Evolutionary conservation across 495 filamentous ascomycete species (phyloP).

Genomic region (Aspergillus avenaceus): DNA sequence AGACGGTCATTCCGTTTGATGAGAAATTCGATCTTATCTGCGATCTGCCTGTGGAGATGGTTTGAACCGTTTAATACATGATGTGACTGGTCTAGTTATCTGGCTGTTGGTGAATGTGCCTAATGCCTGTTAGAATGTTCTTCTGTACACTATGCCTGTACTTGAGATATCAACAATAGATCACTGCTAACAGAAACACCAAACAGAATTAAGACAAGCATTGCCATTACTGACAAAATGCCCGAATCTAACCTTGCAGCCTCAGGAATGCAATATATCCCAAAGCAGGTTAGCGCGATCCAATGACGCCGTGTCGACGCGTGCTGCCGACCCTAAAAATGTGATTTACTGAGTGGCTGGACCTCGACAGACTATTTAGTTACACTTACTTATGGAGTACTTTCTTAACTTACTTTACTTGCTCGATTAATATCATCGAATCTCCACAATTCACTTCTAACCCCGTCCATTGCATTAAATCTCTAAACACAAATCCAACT

Average conservation of each 20-base stretch:
- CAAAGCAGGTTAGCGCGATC: slow-evolving; percentile 8
- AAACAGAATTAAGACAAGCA: no score
- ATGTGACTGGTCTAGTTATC: no score
- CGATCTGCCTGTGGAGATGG: slow-evolving; percentile 2
- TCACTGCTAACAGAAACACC: no score
- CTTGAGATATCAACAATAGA: no score
- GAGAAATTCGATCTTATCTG: slow-evolving; percentile 12
- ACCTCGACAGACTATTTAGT: no score
- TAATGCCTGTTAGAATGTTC: no score
- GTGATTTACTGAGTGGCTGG: background rate
- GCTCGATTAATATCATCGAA: background rate
- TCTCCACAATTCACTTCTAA: no score
- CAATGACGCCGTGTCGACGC: slow-evolving; percentile 15
- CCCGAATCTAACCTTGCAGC: slow-evolving; percentile 7
- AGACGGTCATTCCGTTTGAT: slow-evolving; percentile 15
- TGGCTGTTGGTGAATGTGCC: no score
- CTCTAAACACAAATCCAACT: no score
- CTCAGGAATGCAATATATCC: slow-evolving; percentile 23
- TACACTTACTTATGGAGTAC: no score
- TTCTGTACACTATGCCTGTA: no score
- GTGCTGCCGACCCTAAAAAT: background rate
- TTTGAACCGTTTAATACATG: background rate
- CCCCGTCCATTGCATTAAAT: no score
- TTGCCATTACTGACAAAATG: background rate
- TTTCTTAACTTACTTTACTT: background rate